phyloP scores from a whole-genome alignment of 108 stramenopile species.

The Nitzschia putrida region DNA sequence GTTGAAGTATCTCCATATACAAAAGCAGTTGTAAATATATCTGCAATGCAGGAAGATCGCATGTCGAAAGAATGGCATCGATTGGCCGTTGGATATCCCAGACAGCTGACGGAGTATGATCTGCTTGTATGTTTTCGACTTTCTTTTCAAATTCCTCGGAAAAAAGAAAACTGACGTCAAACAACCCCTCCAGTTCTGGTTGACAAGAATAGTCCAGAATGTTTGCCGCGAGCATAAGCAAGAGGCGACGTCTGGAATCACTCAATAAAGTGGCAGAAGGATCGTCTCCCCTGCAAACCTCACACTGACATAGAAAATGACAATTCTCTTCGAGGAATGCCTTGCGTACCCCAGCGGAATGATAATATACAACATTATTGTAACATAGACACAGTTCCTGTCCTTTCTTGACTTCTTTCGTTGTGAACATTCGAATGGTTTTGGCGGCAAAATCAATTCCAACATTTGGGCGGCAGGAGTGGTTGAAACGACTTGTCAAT shows the following conservation, averaged over 20 bases:
- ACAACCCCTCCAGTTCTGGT: background rate
- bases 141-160: conserved; percentile 12
- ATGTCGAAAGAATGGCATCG: background rate
- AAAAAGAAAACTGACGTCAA: conserved; percentile 1
- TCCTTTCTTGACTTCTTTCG: background rate
- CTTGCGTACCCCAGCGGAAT: conserved; percentile 8
- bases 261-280: background rate
- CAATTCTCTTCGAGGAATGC: background rate
- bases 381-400: conserved; percentile 14
- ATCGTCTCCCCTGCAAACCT: background rate
- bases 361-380: conserved; percentile 15
- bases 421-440: conserved; percentile 22
- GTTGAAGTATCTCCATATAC: conserved; percentile 11
- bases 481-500: conserved; percentile 16
- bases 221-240: background rate
- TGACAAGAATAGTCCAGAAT: background rate
- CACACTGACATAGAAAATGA: conserved; percentile 14
- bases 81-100: background rate
- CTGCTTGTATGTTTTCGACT: background rate
- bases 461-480: conserved; percentile 18
- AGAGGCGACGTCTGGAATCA: conserved; percentile 7
- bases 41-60: background rate
- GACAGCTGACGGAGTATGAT: background rate
- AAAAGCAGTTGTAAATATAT: background rate
- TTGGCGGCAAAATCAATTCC: conserved; percentile 24